phyloP scores from a whole-genome alignment of 176 grass and related monocot species.

The barley (Hordeum vulgare) region DNA sequence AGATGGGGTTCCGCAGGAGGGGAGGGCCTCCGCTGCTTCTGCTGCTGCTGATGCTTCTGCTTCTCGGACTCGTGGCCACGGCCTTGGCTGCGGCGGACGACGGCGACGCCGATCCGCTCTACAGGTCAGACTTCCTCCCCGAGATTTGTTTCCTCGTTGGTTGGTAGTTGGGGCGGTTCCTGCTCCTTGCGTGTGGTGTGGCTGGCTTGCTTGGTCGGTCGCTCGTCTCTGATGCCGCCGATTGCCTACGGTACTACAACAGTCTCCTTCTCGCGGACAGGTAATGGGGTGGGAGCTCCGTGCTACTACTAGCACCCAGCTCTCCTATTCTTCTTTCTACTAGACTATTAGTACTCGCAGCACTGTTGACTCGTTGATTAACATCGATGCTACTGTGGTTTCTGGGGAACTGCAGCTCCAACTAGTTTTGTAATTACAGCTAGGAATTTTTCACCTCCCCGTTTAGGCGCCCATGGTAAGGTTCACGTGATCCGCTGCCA shows the following conservation, averaged over 20 bases:
- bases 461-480: too few relatives aligned
- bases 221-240: background rate
- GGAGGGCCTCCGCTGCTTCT: background rate
- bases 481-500: background rate
- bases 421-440: too few relatives aligned
- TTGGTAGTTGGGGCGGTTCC: background rate
- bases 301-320: background rate
- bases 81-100: background rate
- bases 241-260: too few relatives aligned
- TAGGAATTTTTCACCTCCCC: too few relatives aligned
- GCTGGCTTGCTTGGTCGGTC: too few relatives aligned
- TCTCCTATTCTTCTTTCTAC: background rate
- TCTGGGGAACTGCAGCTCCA: background rate
- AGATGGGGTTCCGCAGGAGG: background rate
- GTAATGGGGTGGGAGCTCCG: background rate
- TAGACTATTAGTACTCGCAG: too few relatives aligned
- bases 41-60: background rate
- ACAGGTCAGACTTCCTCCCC: background rate
- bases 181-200: background rate
- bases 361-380: background rate
- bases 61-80: background rate
- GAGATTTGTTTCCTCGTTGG: background rate
- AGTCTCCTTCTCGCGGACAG: too few relatives aligned
- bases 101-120: constrained; percentile 9
- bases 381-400: background rate